Conservation (phyloP, 208 protist species). For the Jaenimonas drosophilae region DNA sequence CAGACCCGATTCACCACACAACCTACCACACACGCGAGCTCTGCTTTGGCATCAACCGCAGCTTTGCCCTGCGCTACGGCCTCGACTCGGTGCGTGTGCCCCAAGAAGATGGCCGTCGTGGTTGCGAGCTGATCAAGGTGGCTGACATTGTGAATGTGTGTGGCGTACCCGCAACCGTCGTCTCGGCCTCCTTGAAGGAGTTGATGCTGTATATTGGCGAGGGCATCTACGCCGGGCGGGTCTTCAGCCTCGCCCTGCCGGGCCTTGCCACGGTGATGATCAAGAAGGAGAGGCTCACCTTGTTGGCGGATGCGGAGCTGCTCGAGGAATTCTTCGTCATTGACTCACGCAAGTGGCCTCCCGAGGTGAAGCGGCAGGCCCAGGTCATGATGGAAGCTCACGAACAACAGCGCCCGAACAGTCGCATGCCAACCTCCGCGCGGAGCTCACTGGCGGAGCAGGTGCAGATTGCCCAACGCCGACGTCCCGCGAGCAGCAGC, state of each 20-base stretch:
- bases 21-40: conserved; percentile 20
- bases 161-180: conserved; percentile 54
- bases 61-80: conserved; percentile 35
- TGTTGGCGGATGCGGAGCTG: conserved; percentile 42
- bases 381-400: conserved; percentile 16
- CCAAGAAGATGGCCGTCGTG: conserved; percentile 18
- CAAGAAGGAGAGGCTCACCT: conserved; percentile 40
- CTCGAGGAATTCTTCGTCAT: conserved; percentile 51
- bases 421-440: no score
- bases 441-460: no score
- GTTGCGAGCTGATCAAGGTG: conserved; percentile 16
- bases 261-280: conserved; percentile 52
- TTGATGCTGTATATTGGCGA: conserved; percentile 82
- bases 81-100: conserved; percentile 26
- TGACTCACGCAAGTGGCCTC: conserved; percentile 64
- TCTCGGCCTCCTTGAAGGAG: conserved; percentile 52
- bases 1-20: conserved; percentile 9
- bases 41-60: conserved; percentile 20
- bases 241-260: conserved; percentile 54
- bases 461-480: no score
- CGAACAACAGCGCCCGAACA: no score
- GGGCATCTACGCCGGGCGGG: conserved; percentile 45
- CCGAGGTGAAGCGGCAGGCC: conserved; percentile 25
- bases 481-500: not conserved
- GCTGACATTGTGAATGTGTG: conserved; percentile 55